These are phyloP conservation scores for Forsythia suspensa DNA, from an alignment of 257 asterid genomes.

Conservation along the genomic window DNA sequence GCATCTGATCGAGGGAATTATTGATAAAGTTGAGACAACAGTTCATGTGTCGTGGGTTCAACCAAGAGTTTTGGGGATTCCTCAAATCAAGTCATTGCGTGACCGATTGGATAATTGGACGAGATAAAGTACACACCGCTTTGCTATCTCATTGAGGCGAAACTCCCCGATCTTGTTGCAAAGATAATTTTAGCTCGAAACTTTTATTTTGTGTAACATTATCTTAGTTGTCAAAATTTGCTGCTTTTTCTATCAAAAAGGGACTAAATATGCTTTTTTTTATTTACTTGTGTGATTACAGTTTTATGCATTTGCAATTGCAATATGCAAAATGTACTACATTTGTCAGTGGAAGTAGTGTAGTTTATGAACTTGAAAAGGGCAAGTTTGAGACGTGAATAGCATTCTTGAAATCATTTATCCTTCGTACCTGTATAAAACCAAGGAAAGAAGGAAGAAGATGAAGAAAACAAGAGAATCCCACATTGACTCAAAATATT, in stretches of 20 bases:
- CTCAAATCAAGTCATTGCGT: slow-evolving; percentile 86
- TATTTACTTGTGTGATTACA: no score
- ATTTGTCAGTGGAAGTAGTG: slow-evolving; percentile 32
- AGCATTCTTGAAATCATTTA: no score
- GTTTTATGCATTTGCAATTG: no score
- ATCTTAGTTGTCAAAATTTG: no score
- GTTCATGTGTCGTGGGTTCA: slow-evolving; percentile 94
- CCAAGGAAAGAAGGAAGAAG: no score
- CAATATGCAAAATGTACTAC: no score
- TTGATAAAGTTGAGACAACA: slow-evolving; percentile 91
- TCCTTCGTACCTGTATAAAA: no score
- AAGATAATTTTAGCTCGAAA: slow-evolving; percentile 36
- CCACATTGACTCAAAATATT: no score
- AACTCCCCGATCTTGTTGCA: slow-evolving; percentile 92
- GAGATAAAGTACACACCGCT: slow-evolving; percentile 83
- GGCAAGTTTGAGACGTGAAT: not conserved
- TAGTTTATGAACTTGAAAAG: slow-evolving; percentile 4
- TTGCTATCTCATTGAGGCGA: slow-evolving; percentile 85
- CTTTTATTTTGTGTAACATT: not conserved
- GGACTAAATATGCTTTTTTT: not conserved
- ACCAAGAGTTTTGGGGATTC: slow-evolving; percentile 86
- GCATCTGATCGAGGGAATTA: slow-evolving; percentile 89
- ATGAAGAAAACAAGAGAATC: no score
- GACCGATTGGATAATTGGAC: slow-evolving; percentile 83
- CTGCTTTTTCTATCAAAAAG: not conserved